These are phyloP conservation scores for Alternaria infectoria DNA, from an alignment of 2,329 filamentous ascomycete species.

Conservation along the genomic window DNA sequence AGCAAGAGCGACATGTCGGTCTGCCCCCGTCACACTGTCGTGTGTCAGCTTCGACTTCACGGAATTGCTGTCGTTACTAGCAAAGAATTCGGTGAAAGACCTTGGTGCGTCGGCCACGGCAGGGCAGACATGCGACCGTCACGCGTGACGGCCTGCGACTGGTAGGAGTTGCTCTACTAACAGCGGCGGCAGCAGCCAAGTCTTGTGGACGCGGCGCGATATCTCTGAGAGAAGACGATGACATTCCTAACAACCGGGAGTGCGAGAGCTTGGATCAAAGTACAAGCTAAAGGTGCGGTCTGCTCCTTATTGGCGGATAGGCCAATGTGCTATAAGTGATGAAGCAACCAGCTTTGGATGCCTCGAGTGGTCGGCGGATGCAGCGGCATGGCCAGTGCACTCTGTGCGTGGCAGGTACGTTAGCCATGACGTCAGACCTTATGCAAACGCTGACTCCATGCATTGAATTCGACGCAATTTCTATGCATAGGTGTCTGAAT, in stretches of 20 bases:
- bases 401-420: neutral
- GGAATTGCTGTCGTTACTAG: neutral
- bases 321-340: neutral
- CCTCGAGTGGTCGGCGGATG: neutral
- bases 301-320: neutral
- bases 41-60: neutral
- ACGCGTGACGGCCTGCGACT: neutral
- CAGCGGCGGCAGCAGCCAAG: neutral
- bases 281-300: neutral
- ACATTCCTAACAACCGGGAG: neutral
- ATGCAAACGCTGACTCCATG: neutral
- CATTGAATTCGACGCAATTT: neutral
- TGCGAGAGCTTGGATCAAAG: neutral
- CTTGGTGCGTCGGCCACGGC: slow-evolving; percentile 11
- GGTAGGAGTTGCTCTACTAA: neutral
- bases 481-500: neutral
- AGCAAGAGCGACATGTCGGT: slow-evolving; percentile 12
- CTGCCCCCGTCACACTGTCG: slow-evolving; percentile 12
- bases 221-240: neutral
- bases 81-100: neutral
- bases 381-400: neutral
- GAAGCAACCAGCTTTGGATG: neutral
- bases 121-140: slow-evolving; percentile 6
- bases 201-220: slow-evolving; percentile 8
- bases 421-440: neutral